Conservation (phyloP, 495 filamentous ascomycete genomes). For the Hypoxylon fuscum region DNA sequence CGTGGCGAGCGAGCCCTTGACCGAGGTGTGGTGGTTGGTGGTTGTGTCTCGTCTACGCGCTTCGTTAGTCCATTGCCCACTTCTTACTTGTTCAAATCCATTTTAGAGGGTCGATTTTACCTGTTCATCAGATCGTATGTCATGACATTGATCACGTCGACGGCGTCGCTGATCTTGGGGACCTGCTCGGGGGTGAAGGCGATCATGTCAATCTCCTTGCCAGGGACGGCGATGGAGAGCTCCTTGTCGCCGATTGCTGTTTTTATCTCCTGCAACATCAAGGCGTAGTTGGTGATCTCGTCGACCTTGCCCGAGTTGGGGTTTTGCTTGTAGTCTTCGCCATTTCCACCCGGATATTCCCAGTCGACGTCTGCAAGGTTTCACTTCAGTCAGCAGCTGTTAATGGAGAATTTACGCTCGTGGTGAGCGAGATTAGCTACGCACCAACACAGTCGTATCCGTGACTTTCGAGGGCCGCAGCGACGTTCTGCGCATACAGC, state of each 20-base stretch:
- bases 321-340: slow-evolving; percentile 62
- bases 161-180: slow-evolving; percentile 65
- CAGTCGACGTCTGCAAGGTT: slow-evolving; percentile 69
- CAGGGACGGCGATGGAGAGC: slow-evolving; percentile 71
- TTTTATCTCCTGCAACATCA: slow-evolving; percentile 65
- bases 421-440: slow-evolving; percentile 2
- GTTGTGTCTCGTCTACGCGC: slow-evolving; percentile 61
- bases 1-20: slow-evolving; percentile 59
- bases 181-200: slow-evolving; percentile 66
- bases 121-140: slow-evolving; percentile 73
- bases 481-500: slow-evolving; percentile 67
- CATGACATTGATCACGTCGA: slow-evolving; percentile 75
- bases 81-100: neutral
- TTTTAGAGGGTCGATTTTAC: slow-evolving; percentile 4
- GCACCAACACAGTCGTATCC: slow-evolving; percentile 65
- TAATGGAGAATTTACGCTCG: neutral
- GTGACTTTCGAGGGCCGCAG: slow-evolving; percentile 57
- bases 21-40: slow-evolving; percentile 65
- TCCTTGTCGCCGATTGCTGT: slow-evolving; percentile 66
- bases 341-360: slow-evolving; percentile 76
- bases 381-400: slow-evolving; percentile 3
- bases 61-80: neutral
- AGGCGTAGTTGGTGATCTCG: slow-evolving; percentile 68
- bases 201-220: slow-evolving; percentile 67
- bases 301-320: slow-evolving; percentile 65